Evolutionary conservation across 768 basidiomycete genomes (phyloP), one percentile per base, ranked within the genome.

Genomic region (Russula lepida): DNA sequence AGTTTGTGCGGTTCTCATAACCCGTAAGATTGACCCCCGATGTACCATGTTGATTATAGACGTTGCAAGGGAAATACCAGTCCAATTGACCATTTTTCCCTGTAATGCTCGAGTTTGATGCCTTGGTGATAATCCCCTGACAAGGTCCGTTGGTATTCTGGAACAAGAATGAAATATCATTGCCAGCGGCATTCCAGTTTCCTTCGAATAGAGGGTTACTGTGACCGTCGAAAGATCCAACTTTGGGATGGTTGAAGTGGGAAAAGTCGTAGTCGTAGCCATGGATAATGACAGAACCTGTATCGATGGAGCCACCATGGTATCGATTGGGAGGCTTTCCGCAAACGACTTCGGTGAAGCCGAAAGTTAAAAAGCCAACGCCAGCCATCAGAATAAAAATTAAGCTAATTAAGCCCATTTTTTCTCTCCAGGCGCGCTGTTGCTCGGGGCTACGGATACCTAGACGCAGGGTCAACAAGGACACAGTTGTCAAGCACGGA

Each of bases 51-150:
- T 95, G 94, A 66, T 84, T 80, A 76, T 79, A 88, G 48, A 95
- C 74, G 69, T 99, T 98, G 79, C 97, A 99, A 1, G 97, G 97
- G 74, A 98, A 97, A 72, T 98, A 98, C 95, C 95, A 98, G 64
- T 91, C 89, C 68, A 93, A 73, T 50, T 76, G 70, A 53, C 76
- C 74, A 33, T 84, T 83, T 7, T 71, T 79, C 35, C 83, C 81
- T 4, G 83, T 77, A 68, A 98, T 95, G 58, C 79, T 81, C 7
- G 89, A 88, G 48, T 81, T 84, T 30, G 77, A 66, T 6, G 89
- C 81, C 65, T 84, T 83, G 4, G 82, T 86, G 68, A 99, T 87
- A 70, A 92, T 68, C 8, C 82, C 83, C 27, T 83, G 74, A 70
- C 97, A 99, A 60, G 89, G 81, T 69, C 89, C 76, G 73, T 94